Evolutionary conservation across 164 flowering plant genomes (phyloP).

Genomic region (Stephania cephalantha): DNA sequence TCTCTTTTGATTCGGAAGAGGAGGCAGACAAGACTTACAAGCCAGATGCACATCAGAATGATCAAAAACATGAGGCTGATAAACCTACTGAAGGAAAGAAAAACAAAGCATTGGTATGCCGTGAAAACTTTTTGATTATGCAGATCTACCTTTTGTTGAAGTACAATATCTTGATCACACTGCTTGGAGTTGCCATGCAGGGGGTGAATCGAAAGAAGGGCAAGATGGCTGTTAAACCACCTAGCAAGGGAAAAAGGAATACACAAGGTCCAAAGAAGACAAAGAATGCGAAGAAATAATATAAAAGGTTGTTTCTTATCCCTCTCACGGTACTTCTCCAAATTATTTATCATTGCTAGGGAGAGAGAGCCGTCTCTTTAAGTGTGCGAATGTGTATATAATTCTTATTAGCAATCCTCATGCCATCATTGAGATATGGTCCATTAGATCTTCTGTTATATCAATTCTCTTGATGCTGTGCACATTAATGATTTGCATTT

Average conservation of each 20-base stretch:
- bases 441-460: not conserved
- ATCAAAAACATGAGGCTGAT: slow-evolving; percentile 46
- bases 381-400: not conserved
- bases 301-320: slow-evolving; percentile 3
- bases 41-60: slow-evolving; percentile 29
- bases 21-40: slow-evolving; percentile 62
- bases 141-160: not conserved
- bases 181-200: slow-evolving; percentile 32
- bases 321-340: not conserved
- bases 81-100: slow-evolving; percentile 44
- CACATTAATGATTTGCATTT: not conserved
- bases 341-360: not conserved
- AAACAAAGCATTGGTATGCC: slow-evolving; percentile 54
- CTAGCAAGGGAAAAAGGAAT: slow-evolving; percentile 57
- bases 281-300: slow-evolving; percentile 47
- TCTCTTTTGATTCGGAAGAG: slow-evolving; percentile 84
- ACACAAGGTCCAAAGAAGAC: slow-evolving; percentile 49
- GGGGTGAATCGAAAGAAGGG: slow-evolving; percentile 43
- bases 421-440: not conserved
- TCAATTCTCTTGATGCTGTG: not conserved
- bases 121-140: slow-evolving; percentile 1
- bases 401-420: not conserved
- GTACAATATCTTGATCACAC: not conserved
- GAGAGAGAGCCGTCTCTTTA: not conserved
- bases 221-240: slow-evolving; percentile 46